These are phyloP conservation scores for Rhytidiadelphus loreus DNA, from an alignment of 225 moss, liverwort and hornwort genomes.

Conservation along the genomic window DNA sequence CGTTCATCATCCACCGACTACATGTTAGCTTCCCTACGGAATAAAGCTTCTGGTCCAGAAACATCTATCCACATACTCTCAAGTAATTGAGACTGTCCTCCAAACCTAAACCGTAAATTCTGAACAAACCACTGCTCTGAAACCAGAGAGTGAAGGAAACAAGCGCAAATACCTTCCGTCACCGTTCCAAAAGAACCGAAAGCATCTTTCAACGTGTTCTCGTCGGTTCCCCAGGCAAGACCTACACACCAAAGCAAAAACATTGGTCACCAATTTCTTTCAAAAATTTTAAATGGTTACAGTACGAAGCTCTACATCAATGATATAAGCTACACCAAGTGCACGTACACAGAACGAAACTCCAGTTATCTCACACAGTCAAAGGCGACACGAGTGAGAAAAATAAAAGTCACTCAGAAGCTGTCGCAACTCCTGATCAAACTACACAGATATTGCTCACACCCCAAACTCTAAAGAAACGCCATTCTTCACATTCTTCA, in stretches of 20 bases:
- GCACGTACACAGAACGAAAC: background rate
- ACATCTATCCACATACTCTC: background rate
- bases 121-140: background rate
- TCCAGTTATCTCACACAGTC: background rate
- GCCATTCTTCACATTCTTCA: background rate
- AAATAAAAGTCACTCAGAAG: background rate
- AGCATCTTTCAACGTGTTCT: constrained; percentile 76
- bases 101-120: background rate
- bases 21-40: background rate
- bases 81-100: background rate
- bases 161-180: constrained; percentile 36
- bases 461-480: background rate
- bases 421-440: background rate
- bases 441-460: background rate
- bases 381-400: background rate
- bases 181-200: constrained; percentile 77
- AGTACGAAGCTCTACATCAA: background rate
- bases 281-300: background rate
- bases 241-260: constrained; percentile 14
- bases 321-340: background rate
- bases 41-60: background rate
- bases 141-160: background rate
- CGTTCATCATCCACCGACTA: background rate
- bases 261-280: background rate
- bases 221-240: constrained; percentile 85